phyloP scores from a whole-genome alignment of 2,329 filamentous ascomycete genomes.

The Calonectria henricotiae region DNA sequence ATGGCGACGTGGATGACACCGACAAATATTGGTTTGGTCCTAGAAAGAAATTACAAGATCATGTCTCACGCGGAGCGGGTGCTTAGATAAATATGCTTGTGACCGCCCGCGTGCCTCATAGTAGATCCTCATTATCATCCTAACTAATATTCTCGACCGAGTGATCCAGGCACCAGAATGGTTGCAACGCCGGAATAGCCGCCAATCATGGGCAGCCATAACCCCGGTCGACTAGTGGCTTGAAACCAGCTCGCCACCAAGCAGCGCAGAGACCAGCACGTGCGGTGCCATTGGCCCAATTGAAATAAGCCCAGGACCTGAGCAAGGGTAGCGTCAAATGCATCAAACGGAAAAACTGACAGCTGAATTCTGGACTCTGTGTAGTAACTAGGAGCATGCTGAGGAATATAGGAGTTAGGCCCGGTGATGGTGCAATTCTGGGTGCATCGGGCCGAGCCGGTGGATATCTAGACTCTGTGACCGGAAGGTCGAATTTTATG shows the following conservation, averaged over 20 bases:
- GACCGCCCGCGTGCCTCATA: constrained; percentile 12
- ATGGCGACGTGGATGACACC: constrained; percentile 17
- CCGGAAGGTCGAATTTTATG: constrained; percentile 19
- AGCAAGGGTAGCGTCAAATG: constrained; percentile 6
- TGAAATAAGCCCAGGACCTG: constrained; percentile 31
- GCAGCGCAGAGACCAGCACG: constrained; percentile 40
- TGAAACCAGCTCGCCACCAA: constrained; percentile 44
- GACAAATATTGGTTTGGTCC: not conserved
- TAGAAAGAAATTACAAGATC: constrained; percentile 6
- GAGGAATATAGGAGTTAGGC: not conserved
- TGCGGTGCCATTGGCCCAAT: constrained; percentile 41
- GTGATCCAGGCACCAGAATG: constrained; percentile 42
- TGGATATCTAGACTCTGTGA: constrained; percentile 6
- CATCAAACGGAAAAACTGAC: not conserved
- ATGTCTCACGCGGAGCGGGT: not conserved
- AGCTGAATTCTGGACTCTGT: constrained; percentile 18
- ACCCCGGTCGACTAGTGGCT: constrained; percentile 37
- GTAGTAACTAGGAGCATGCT: constrained; percentile 9
- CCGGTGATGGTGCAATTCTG: constrained; percentile 33
- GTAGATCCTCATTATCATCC: constrained; percentile 36
- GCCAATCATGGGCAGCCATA: constrained; percentile 43
- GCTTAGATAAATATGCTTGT: constrained; percentile 6
- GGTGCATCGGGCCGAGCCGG: constrained; percentile 31
- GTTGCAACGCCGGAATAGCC: constrained; percentile 28
- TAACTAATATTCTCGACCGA: constrained; percentile 46